These are phyloP conservation scores for Hemileccinum rubropunctum DNA, from an alignment of 768 basidiomycete species.

Conservation along the genomic window DNA sequence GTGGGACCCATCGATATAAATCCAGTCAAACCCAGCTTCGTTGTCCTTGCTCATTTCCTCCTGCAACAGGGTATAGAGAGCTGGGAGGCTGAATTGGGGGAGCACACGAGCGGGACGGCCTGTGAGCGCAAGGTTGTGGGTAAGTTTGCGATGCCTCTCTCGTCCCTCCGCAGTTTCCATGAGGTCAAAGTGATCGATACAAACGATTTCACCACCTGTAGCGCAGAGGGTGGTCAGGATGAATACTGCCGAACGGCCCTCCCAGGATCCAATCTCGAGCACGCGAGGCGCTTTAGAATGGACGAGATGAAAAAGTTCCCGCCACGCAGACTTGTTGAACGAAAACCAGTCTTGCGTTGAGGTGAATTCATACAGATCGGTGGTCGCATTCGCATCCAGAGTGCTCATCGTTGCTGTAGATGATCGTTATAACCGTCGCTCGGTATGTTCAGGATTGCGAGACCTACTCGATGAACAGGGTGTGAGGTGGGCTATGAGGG, in stretches of 20 bases:
- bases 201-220: conserved; percentile 44
- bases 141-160: conserved; percentile 42
- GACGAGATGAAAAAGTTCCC: conserved; percentile 38
- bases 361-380: conserved; percentile 40
- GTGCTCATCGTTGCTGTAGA: conserved; percentile 15
- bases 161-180: conserved; percentile 45
- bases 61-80: conserved; percentile 42
- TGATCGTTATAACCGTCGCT: background rate
- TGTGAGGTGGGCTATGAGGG: background rate
- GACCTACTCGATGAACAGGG: conserved; percentile 1
- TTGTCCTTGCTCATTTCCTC: conserved; percentile 39
- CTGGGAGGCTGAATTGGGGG: conserved; percentile 52
- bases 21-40: conserved; percentile 51
- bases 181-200: conserved; percentile 61
- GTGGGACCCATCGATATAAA: conserved; percentile 60
- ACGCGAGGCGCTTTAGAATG: conserved; percentile 39
- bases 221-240: conserved; percentile 47
- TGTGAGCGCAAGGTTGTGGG: conserved; percentile 46
- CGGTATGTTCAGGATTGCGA: background rate
- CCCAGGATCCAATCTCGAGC: conserved; percentile 62
- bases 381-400: conserved; percentile 2
- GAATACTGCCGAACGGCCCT: conserved; percentile 61
- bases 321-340: conserved; percentile 43
- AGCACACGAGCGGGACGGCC: conserved; percentile 45
- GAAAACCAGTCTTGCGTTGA: conserved; percentile 58